These are phyloP conservation scores for Apiospora phragmitis DNA, from an alignment of 2,329 filamentous ascomycete species.

Conservation along the genomic window DNA sequence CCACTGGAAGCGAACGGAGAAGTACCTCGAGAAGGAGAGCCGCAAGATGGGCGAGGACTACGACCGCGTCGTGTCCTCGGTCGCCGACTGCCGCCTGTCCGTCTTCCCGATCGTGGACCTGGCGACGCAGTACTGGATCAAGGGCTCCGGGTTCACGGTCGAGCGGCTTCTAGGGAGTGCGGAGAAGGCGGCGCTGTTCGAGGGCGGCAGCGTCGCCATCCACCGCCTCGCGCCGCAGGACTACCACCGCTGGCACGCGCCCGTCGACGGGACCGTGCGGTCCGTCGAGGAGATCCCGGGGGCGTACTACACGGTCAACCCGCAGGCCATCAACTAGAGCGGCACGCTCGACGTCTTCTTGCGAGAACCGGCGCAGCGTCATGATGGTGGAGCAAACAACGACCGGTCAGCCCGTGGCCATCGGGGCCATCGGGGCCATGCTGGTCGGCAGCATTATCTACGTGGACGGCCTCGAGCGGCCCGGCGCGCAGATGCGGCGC, in stretches of 20 bases:
- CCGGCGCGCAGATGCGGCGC: neutral
- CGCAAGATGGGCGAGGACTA: neutral
- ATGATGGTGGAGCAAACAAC: neutral
- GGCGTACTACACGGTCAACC: neutral
- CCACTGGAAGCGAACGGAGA: neutral
- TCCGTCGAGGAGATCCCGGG: neutral
- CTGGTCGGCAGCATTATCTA: neutral
- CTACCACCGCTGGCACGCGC: slow-evolving; percentile 2
- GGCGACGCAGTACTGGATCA: neutral
- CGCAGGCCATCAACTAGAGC: neutral
- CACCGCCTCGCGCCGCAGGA: neutral
- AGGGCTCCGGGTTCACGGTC: neutral
- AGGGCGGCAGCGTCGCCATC: neutral
- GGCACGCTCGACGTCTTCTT: neutral
- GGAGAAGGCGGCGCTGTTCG: neutral
- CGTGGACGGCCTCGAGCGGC: neutral
- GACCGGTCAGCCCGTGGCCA: neutral
- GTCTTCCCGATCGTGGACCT: neutral
- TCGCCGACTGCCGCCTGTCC: neutral
- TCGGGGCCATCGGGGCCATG: neutral
- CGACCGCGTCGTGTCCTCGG: neutral
- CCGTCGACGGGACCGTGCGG: neutral
- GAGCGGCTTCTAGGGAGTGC: neutral
- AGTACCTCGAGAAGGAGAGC: neutral
- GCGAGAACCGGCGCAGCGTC: neutral